Percentiles rank a stretch among this genome's conserved stretches.
Conservation (phyloP, 2,329 filamentous ascomycete species). For the Coniochaeta sp. region DNA sequence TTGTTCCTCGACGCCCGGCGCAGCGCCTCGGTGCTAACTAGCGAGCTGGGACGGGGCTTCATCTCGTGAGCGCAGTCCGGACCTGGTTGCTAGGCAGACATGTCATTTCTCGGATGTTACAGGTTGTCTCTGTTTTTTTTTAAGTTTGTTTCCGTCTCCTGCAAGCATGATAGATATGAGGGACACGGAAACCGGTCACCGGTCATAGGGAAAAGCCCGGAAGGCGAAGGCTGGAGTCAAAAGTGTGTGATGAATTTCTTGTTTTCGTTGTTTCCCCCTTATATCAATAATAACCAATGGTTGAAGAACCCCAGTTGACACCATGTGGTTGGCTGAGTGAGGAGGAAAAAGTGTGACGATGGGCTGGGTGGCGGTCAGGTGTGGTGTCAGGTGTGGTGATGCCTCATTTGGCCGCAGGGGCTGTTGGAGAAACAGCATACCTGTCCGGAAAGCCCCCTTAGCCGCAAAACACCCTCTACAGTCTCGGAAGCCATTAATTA, state of each 20-base stretch:
- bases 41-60: constrained; percentile 57
- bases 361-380: not conserved
- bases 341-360: not conserved
- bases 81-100: constrained; percentile 9
- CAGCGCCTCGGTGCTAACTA: constrained; percentile 61
- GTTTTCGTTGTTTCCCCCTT: not conserved
- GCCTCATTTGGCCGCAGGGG: no score
- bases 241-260: constrained; percentile 11
- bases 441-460: not conserved
- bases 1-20: constrained; percentile 76
- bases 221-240: constrained; percentile 16
- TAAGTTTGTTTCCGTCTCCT: not conserved
- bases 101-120: constrained; percentile 18
- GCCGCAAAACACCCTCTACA: not conserved
- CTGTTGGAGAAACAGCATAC: no score
- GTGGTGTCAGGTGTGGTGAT: no score
- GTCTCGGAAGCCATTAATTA: not conserved
- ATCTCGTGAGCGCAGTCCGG: constrained; percentile 43
- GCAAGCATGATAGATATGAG: constrained; percentile 7
- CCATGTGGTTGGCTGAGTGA: not conserved
- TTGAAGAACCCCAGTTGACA: not conserved
- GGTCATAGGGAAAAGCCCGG: constrained; percentile 12
- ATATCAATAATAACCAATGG: not conserved
- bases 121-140: no score
- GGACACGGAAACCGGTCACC: not conserved